phyloP scores from a whole-genome alignment of 1,284 basidiomycete genomes.

The Ceratobasidium sp. region DNA sequence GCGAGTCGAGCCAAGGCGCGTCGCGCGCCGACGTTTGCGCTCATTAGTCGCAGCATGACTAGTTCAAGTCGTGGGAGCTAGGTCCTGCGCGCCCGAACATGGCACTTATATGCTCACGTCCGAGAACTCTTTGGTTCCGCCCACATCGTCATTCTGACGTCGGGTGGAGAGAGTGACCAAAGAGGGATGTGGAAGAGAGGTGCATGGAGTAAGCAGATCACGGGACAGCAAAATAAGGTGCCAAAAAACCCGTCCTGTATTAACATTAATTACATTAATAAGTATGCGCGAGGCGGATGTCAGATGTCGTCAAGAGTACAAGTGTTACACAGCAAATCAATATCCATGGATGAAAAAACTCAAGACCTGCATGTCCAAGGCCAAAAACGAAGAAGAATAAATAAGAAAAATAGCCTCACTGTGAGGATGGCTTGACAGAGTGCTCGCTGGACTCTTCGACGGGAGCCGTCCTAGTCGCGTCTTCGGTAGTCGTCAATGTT shows the following conservation, averaged over 20 bases:
- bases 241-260: constrained; percentile 10
- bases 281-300: constrained; percentile 5
- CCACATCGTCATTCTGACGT: constrained; percentile 31
- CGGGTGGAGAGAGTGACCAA: constrained; percentile 8
- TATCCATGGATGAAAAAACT: constrained; percentile 42
- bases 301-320: constrained; percentile 8
- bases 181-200: neutral
- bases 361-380: constrained; percentile 44
- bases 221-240: constrained; percentile 16
- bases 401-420: constrained; percentile 16
- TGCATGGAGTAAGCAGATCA: constrained; percentile 10
- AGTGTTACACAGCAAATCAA: constrained; percentile 40
- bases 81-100: neutral
- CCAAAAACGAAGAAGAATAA: constrained; percentile 34
- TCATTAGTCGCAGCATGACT: constrained; percentile 34
- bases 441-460: constrained; percentile 6
- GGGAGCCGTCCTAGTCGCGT: constrained; percentile 8
- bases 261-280: constrained; percentile 38
- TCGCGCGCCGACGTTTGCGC: constrained; percentile 30
- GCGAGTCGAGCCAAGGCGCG: constrained; percentile 32
- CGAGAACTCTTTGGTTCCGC: neutral
- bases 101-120: constrained; percentile 19
- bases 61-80: constrained; percentile 1
- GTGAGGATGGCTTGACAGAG: neutral
- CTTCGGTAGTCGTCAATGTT: constrained; percentile 21